Evolutionary conservation across 805 yeast genomes (phyloP).

Genomic region (Yamadazyma nakazawae): DNA sequence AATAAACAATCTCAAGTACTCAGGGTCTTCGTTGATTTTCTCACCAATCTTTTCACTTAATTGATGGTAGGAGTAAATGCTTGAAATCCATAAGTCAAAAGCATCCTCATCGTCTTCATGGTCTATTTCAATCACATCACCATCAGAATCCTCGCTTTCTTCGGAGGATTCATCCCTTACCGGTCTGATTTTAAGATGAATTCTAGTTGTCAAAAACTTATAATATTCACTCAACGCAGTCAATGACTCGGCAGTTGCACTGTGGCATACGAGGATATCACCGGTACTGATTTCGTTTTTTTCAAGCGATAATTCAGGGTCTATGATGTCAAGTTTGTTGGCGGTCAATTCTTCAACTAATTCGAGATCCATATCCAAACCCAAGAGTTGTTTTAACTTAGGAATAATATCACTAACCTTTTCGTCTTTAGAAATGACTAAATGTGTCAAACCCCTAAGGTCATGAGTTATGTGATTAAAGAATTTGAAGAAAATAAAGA

Average conservation of each 20-base stretch:
- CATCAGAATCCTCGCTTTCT: conserved; percentile 39
- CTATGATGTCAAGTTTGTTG: conserved; percentile 46
- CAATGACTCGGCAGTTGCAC: conserved; percentile 11
- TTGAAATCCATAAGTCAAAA: conserved; percentile 68
- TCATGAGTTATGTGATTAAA: conserved; percentile 57
- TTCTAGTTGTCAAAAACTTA: conserved; percentile 54
- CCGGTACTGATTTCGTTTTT: conserved; percentile 63
- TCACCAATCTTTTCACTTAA: conserved; percentile 61
- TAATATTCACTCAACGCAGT: conserved; percentile 40
- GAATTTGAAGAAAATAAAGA: conserved; percentile 52
- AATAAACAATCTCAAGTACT: conserved; percentile 62
- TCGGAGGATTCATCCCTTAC: conserved; percentile 16
- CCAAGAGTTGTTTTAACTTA: conserved; percentile 40
- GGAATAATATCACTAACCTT: conserved; percentile 39
- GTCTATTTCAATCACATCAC: conserved; percentile 26
- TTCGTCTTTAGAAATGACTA: conserved; percentile 48
- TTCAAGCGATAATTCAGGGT: conserved; percentile 41
- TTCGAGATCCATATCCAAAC: conserved; percentile 29
- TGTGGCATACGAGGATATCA: conserved; percentile 52
- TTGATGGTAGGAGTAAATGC: conserved; percentile 53
- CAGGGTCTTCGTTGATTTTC: conserved; percentile 52
- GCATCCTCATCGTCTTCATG: conserved; percentile 12
- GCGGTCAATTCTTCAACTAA: conserved; percentile 62
- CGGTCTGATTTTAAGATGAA: conserved; percentile 48
- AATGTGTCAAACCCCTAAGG: conserved; percentile 65